phyloP scores from a whole-genome alignment of 306 rosid genomes.

The Potentilla sterilis region DNA sequence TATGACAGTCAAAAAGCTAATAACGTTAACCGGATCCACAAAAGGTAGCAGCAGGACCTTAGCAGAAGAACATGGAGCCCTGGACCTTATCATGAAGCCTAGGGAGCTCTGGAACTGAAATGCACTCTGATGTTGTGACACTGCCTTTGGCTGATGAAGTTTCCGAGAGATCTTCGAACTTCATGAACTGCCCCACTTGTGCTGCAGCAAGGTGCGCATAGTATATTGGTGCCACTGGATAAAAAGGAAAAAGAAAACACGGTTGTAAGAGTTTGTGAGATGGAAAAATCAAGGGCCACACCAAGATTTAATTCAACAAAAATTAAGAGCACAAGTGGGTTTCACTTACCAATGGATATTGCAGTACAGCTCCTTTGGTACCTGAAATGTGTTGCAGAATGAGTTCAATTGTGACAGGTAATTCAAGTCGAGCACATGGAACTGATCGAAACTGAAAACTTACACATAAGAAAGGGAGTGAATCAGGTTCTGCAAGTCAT shows the following conservation, averaged over 20 bases:
- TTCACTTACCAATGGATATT: conserved; percentile 62
- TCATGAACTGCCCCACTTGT: conserved; percentile 69
- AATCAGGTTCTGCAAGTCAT: conserved; percentile 71
- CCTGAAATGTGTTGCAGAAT: conserved; percentile 44
- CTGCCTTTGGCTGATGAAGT: conserved; percentile 39
- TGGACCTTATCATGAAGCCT: conserved; percentile 49
- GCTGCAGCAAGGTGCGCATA: conserved; percentile 93
- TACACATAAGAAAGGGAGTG: conserved; percentile 79
- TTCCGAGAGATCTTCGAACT: conserved; percentile 58
- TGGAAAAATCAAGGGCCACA: background rate
- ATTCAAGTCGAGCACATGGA: background rate
- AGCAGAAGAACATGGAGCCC: conserved; percentile 84
- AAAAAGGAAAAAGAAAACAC: background rate
- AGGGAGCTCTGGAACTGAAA: conserved; percentile 69
- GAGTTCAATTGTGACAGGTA: background rate
- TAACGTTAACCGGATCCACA: conserved; percentile 25
- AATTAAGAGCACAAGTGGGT: background rate
- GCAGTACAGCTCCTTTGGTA: conserved; percentile 87
- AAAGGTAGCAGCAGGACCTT: conserved; percentile 27
- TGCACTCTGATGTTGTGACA: conserved; percentile 28
- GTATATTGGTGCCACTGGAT: conserved; percentile 72
- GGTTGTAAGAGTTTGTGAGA: background rate
- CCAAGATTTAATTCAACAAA: background rate
- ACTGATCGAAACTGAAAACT: conserved; percentile 30
- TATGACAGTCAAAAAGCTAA: conserved; percentile 11